These are phyloP conservation scores for Nicotiana otophora DNA, from an alignment of 257 asterid species.

Conservation along the genomic window DNA sequence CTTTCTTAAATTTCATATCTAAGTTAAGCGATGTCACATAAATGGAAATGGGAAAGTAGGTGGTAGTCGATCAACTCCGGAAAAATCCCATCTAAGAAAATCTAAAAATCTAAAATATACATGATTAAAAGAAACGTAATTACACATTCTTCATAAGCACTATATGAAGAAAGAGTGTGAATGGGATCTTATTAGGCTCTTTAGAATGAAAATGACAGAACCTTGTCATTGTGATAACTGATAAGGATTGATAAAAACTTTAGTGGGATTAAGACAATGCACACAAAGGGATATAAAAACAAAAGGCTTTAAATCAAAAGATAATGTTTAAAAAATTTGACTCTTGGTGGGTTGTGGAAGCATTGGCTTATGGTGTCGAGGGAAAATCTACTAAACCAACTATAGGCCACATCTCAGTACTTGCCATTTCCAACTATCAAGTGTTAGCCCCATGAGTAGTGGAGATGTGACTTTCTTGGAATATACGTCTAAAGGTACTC, in stretches of 20 bases:
- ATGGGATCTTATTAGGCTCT: constrained; percentile 19
- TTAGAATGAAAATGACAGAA: constrained; percentile 24
- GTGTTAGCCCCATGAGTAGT: constrained; percentile 14
- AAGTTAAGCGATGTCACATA: no score
- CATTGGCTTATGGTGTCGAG: constrained; percentile 7
- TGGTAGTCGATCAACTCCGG: no score
- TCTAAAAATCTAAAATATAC: not conserved
- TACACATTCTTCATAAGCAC: not conserved
- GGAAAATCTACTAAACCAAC: constrained; percentile 18
- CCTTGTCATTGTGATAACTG: not conserved
- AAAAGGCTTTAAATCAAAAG: not conserved
- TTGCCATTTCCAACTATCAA: not conserved
- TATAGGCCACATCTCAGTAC: constrained; percentile 19
- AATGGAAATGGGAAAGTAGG: no score
- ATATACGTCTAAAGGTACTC: constrained; percentile 4
- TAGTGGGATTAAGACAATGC: constrained; percentile 19
- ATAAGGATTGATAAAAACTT: constrained; percentile 23
- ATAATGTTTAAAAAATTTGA: not conserved
- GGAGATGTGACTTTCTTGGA: constrained; percentile 21
- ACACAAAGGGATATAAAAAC: not conserved
- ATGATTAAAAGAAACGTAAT: not conserved
- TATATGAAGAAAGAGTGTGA: not conserved
- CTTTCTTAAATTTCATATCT: no score
- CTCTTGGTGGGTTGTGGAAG: constrained; percentile 2
- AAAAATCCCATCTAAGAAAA: no score